Base-by-base conservation (phyloP, 1,284 basidiomycete genomes). In the Apiotrichum siamense region DNA sequence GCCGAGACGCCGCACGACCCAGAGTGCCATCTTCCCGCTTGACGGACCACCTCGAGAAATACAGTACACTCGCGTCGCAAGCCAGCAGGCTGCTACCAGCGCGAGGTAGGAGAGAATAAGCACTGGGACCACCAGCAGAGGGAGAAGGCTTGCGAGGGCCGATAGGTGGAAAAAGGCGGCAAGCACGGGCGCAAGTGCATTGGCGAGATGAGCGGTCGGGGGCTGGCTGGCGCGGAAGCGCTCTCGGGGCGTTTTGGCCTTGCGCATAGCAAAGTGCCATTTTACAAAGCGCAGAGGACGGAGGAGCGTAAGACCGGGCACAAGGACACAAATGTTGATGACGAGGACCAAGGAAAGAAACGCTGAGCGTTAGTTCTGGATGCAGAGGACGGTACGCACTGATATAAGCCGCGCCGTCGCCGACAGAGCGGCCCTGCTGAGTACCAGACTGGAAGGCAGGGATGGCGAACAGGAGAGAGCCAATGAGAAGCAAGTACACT, bases 221-320 rank as follows among this genome's bases (percentile, higher is more conserved):
- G 87, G 86, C 63, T 84, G 85, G 55, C 83, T 76, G 58, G 83
- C 87, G 87, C 58, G 23, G 13, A 50, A 88, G 88, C n/a, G 76
- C 66, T 88, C 83, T 25, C 87, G 77, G 33, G 87, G 87, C 10
- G 87, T 89, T 25, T 84, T 61, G 6, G 84, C 82, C 23, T 75
- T 74, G 52, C 75, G 78, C 61, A 83, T 80, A 3, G 77, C 76
- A 27, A 76, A 74, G 24, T 81, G 53, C 29, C 84, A 79, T 49
- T 69, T 75, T 77, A 80, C 79, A 15, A 88, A 70, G 36, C 81
- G 78, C 21, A 78, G 56, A 3, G 85, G 85, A 63, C 87, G 86
- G 7, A 89, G 76, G 57, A 88, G 60, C 35, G 86, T 77, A 18
- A 87, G 63, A 12, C 79, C 86, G 17, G 87, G 87, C 31, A 82